Conservation (phyloP, 2,329 filamentous ascomycete species). For the Diaporthe helianthi region DNA sequence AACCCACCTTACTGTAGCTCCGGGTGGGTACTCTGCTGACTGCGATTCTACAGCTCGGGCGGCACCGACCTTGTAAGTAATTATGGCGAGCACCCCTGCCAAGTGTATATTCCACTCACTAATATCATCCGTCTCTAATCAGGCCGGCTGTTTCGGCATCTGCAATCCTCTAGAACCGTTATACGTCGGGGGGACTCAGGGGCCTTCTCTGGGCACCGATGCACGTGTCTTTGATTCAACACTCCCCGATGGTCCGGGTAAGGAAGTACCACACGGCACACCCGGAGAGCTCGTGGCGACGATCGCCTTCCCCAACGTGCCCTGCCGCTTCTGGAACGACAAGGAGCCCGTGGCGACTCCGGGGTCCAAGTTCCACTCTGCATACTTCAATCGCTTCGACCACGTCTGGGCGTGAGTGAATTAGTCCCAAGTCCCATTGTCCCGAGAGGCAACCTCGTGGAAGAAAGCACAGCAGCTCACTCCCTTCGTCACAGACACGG, state of each 20-base stretch:
- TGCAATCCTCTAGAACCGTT: constrained; percentile 75
- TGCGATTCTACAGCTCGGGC: constrained; percentile 47
- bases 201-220: constrained; percentile 56
- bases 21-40: not conserved
- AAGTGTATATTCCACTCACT: not conserved
- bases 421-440: not conserved
- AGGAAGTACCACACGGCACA: constrained; percentile 61
- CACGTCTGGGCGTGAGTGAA: constrained; percentile 79
- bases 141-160: constrained; percentile 66
- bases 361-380: constrained; percentile 63
- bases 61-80: constrained; percentile 75
- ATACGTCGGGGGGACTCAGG: constrained; percentile 62
- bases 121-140: not conserved
- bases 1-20: not conserved
- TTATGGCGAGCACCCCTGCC: not conserved
- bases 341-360: constrained; percentile 47
- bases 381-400: constrained; percentile 69
- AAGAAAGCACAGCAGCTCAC: not conserved
- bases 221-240: constrained; percentile 70
- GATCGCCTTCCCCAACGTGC: constrained; percentile 76
- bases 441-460: no score
- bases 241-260: constrained; percentile 53
- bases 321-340: constrained; percentile 71
- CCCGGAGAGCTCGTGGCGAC: constrained; percentile 79
- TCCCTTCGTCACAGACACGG: constrained; percentile 2